phyloP scores from a whole-genome alignment of 2,329 filamentous ascomycete genomes.

The Thermothelomyces thermophilus region DNA sequence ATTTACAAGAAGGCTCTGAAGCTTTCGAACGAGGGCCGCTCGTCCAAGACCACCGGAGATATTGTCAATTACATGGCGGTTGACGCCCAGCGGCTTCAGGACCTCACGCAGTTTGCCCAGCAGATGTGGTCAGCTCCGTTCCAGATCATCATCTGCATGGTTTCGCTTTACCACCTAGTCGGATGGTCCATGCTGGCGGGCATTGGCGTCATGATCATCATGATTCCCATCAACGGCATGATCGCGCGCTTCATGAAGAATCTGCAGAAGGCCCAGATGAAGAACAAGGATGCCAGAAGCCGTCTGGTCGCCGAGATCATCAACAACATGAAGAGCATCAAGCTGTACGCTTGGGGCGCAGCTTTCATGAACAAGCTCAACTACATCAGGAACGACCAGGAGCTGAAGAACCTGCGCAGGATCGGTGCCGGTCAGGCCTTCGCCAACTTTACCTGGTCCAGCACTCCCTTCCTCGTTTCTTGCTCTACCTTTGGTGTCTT shows the following conservation, averaged over 20 bases:
- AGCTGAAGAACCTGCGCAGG: slow-evolving; percentile 90
- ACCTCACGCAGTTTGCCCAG: slow-evolving; percentile 90
- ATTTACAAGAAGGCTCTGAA: slow-evolving; percentile 90
- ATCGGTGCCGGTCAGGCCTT: slow-evolving; percentile 92
- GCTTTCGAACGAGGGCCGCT: slow-evolving; percentile 86
- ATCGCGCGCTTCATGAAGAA: slow-evolving; percentile 92
- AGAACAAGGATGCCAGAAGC: slow-evolving; percentile 93
- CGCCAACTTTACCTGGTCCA: slow-evolving; percentile 97
- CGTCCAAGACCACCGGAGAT: slow-evolving; percentile 86
- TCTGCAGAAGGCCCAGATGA: slow-evolving; percentile 95
- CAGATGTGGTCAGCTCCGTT: slow-evolving; percentile 96
- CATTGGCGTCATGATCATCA: slow-evolving; percentile 89
- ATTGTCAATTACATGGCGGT: slow-evolving; percentile 99
- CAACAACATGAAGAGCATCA: slow-evolving; percentile 99
- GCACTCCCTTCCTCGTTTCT: slow-evolving; percentile 93
- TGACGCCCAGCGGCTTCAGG: slow-evolving; percentile 89
- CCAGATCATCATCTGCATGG: slow-evolving; percentile 92
- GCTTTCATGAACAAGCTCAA: slow-evolving; percentile 98
- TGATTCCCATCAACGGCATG: slow-evolving; percentile 92
- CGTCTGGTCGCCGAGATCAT: slow-evolving; percentile 94
- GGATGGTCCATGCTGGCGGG: slow-evolving; percentile 94
- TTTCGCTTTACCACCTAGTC: slow-evolving; percentile 91
- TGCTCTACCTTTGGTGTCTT: slow-evolving; percentile 95
- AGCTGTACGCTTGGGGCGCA: slow-evolving; percentile 94
- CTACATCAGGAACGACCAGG: slow-evolving; percentile 89